phyloP scores from a whole-genome alignment of 805 yeast species.

The Zygotorulaspora sp. region DNA sequence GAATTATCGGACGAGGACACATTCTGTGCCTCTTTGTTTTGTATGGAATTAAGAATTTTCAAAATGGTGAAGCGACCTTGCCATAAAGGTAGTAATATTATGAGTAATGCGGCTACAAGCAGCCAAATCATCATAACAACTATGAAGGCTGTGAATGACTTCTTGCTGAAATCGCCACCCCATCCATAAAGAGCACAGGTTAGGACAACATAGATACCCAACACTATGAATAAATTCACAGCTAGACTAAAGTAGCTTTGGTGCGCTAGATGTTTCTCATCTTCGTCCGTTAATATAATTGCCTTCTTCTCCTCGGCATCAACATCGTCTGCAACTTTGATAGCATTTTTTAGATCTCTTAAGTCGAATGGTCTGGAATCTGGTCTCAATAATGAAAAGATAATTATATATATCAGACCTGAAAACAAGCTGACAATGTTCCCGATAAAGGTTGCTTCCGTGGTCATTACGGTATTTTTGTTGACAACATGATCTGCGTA shows the following conservation, averaged over 20 bases:
- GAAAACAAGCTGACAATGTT: slow-evolving; percentile 39
- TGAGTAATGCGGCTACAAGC: slow-evolving; percentile 35
- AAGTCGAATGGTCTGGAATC: slow-evolving; percentile 33
- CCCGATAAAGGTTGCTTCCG: slow-evolving; percentile 44
- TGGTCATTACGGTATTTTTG: slow-evolving; percentile 43
- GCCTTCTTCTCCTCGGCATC: slow-evolving; percentile 34
- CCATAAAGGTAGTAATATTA: slow-evolving; percentile 38
- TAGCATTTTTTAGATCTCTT: slow-evolving; percentile 15
- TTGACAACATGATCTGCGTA: slow-evolving; percentile 42
- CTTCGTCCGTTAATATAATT: slow-evolving; percentile 21
- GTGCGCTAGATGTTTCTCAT: slow-evolving; percentile 27
- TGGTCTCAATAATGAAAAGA: slow-evolving; percentile 32
- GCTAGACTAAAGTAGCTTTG: slow-evolving; percentile 41
- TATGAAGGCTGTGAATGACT: slow-evolving; percentile 37
- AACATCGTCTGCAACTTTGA: slow-evolving; percentile 36
- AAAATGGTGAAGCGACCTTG: slow-evolving; percentile 30
- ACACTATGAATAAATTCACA: slow-evolving; percentile 35
- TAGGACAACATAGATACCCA: slow-evolving; percentile 34
- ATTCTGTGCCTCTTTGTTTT: too few relatives aligned
- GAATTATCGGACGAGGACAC: too few relatives aligned
- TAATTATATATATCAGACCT: slow-evolving; percentile 29
- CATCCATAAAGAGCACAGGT: slow-evolving; percentile 36
- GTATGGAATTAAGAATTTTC: too few relatives aligned
- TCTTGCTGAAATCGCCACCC: slow-evolving; percentile 35
- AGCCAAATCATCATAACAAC: slow-evolving; percentile 39